Conservation (phyloP, 2,329 filamentous ascomycete species). For the Akanthomyces muscarius region DNA sequence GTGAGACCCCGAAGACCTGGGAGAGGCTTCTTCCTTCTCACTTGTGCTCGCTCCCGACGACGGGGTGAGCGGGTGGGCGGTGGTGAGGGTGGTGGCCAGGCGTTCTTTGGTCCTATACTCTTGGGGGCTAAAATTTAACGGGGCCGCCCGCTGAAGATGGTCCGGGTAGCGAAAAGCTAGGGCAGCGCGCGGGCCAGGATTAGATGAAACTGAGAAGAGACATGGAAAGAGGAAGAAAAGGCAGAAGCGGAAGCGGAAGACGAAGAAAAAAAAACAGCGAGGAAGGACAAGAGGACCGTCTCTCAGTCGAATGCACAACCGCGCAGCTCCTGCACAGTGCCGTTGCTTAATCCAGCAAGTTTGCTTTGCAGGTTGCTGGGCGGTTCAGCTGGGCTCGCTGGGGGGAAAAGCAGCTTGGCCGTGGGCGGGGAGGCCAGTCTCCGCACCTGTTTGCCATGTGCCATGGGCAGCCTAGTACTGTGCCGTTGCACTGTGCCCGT, state of each 20-base stretch:
- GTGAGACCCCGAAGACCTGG: neutral
- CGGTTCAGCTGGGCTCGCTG: conserved; percentile 5
- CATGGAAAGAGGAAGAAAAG: neutral
- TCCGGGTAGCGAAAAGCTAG: neutral
- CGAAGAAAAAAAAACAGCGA: neutral
- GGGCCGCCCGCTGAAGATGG: conserved; percentile 12
- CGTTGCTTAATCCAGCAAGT: conserved; percentile 6
- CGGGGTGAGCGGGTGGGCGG: neutral
- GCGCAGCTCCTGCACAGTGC: conserved; percentile 2
- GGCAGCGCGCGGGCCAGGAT: conserved; percentile 3
- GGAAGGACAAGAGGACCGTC: neutral
- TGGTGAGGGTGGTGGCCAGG: neutral
- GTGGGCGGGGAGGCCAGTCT: conserved; percentile 10
- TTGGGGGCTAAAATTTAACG: conserved; percentile 14
- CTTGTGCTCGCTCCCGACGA: no score
- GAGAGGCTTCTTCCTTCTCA: neutral
- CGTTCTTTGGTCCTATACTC: neutral
- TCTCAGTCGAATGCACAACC: conserved; percentile 2
- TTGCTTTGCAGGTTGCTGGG: conserved; percentile 12
- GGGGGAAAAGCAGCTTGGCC: neutral
- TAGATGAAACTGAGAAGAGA: conserved; percentile 4
- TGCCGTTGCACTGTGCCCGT: neutral
- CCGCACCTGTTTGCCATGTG: conserved; percentile 17
- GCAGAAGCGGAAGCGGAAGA: neutral
- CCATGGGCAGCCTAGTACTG: neutral